phyloP scores from a whole-genome alignment of 2,329 filamentous ascomycete species.

The Aspergillus hiratsukae region DNA sequence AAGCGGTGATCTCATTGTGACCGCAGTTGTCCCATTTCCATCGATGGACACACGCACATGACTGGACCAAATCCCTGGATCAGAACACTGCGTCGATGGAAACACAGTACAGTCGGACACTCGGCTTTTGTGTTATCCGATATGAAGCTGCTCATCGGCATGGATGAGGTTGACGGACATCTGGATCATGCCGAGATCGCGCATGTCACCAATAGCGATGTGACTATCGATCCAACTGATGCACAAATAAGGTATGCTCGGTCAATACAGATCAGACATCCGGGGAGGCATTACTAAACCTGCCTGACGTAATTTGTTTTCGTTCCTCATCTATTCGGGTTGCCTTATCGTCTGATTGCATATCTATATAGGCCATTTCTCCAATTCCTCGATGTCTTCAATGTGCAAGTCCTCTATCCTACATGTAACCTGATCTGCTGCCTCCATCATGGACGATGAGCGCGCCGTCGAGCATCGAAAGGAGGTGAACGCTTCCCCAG shows the following conservation, averaged over 20 bases:
- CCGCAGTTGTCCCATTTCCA: not conserved
- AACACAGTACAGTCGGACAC: not conserved
- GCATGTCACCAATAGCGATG: not conserved
- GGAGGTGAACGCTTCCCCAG: not conserved
- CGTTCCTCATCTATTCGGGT: too few relatives aligned
- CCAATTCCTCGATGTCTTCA: not conserved
- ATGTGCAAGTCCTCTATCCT: not conserved
- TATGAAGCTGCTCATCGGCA: not conserved
- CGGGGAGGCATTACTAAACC: not conserved
- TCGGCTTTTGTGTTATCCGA: not conserved
- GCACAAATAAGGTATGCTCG: not conserved
- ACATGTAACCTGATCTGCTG: not conserved
- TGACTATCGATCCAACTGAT: not conserved
- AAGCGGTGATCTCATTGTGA: constrained; percentile 9
- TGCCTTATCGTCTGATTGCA: not conserved
- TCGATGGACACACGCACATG: not conserved
- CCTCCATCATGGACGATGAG: constrained; percentile 1
- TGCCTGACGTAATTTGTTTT: not conserved
- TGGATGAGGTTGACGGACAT: not conserved
- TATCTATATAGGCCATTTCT: not conserved
- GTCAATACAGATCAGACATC: not conserved
- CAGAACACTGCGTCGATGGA: not conserved
- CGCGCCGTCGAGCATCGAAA: not conserved
- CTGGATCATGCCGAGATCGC: not conserved
- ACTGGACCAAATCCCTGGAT: not conserved